Evolutionary conservation across 768 basidiomycete genomes (phyloP).

Genomic region (Auricularia cornea): DNA sequence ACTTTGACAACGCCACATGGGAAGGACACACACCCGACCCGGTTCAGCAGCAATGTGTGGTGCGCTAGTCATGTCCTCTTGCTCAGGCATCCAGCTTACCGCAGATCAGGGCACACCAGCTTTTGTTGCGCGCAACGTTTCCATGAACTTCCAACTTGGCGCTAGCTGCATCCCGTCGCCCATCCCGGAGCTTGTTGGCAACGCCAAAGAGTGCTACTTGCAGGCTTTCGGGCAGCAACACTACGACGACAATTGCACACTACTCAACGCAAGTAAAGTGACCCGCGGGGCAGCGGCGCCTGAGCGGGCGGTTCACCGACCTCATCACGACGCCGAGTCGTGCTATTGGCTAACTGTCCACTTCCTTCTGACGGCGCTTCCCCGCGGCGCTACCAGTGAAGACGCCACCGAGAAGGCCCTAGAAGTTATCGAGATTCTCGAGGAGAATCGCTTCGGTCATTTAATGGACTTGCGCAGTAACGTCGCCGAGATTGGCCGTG

Average conservation of each 20-base stretch:
- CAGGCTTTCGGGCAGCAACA: neutral
- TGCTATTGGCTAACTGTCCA: neutral
- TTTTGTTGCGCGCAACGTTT: neutral
- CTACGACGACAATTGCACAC: neutral
- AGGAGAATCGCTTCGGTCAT: neutral
- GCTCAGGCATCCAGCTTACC: too few species aligned
- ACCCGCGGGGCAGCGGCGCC: too few species aligned
- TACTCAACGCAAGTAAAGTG: too few species aligned
- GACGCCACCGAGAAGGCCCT: neutral
- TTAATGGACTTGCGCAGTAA: too few species aligned
- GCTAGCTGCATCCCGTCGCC: neutral
- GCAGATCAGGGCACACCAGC: neutral
- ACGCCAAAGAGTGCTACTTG: neutral
- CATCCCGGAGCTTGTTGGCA: neutral
- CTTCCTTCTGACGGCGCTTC: neutral
- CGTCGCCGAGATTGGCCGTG: too few species aligned
- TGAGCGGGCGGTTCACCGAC: neutral
- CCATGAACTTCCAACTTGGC: neutral
- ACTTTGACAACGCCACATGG: neutral
- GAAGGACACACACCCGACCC: neutral
- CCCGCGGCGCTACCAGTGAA: neutral
- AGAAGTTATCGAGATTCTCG: neutral
- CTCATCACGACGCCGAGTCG: neutral
- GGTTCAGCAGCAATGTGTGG: neutral
- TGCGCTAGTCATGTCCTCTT: too few species aligned